A percentile compares a stretch with the other conserved stretches of the same genome.
These are phyloP conservation scores for Pyrus communis DNA, from an alignment of 306 rosid genomes.

Conservation along the genomic window DNA sequence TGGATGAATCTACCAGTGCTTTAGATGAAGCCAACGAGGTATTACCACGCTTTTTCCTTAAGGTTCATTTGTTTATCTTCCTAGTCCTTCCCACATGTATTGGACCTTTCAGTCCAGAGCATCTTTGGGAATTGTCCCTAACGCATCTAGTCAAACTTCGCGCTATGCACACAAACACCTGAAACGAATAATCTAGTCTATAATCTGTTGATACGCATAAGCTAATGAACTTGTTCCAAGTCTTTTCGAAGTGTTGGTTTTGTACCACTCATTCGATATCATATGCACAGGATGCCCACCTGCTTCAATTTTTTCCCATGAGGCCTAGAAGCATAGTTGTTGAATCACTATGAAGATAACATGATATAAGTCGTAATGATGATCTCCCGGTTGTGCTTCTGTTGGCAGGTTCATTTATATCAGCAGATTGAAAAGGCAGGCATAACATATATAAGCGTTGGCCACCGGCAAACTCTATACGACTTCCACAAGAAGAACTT, in stretches of 20 bases:
- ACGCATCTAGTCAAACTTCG: background rate
- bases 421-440: slow-evolving; percentile 57
- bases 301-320: too few relatives aligned
- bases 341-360: background rate
- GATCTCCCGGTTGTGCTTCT: slow-evolving; percentile 4
- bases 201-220: background rate
- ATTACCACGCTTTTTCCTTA: slow-evolving; percentile 1
- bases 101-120: background rate
- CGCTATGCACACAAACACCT: background rate
- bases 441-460: slow-evolving; percentile 75
- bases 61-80: background rate
- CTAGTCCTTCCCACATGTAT: background rate
- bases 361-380: background rate
- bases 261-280: background rate
- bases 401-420: slow-evolving; percentile 68
- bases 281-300: background rate
- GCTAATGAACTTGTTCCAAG: background rate
- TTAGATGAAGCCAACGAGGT: slow-evolving; percentile 97
- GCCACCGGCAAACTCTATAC: slow-evolving; percentile 63
- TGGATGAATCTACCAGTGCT: slow-evolving; percentile 95
- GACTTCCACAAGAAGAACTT: slow-evolving; percentile 50
- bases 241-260: background rate
- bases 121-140: background rate
- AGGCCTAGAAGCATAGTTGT: too few relatives aligned
- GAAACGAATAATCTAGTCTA: background rate